phyloP scores from a whole-genome alignment of 208 protist genomes.

The Trypanosoma caninum region DNA sequence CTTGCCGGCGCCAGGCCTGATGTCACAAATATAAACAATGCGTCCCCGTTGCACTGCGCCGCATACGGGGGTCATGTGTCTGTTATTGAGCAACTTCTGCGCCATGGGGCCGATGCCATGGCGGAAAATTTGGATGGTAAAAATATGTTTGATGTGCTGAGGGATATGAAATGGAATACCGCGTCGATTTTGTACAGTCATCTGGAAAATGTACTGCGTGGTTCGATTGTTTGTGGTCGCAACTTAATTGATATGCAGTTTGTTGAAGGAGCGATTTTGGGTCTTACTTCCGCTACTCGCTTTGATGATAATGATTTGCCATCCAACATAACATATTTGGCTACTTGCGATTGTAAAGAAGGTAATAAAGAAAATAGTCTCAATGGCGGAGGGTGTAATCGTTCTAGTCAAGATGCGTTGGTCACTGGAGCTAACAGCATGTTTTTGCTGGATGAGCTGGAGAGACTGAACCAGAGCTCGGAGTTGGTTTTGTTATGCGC shows the following conservation, averaged over 20 bases:
- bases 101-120: conserved; percentile 38
- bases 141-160: conserved; percentile 34
- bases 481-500: background rate
- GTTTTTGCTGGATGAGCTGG: background rate
- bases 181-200: background rate
- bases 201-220: conserved; percentile 8
- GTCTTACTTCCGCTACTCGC: background rate
- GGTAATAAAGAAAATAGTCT: background rate
- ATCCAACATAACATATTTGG: background rate
- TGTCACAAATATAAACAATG: conserved; percentile 32
- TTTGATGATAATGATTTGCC: no score
- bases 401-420: background rate
- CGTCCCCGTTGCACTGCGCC: conserved; percentile 59
- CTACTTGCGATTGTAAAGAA: no score
- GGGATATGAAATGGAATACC: conserved; percentile 2
- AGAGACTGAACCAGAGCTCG: background rate
- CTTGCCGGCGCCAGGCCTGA: conserved; percentile 35
- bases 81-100: conserved; percentile 38
- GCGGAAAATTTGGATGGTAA: conserved; percentile 22
- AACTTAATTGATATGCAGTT: no score
- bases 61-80: conserved; percentile 33
- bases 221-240: no score
- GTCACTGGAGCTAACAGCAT: background rate
- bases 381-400: no score
- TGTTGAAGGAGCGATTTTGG: background rate